Evolutionary conservation across 139 green algal genomes (phyloP), one percentile per base, ranked within the genome.

Genomic region (Micractinium conductrix): DNA sequence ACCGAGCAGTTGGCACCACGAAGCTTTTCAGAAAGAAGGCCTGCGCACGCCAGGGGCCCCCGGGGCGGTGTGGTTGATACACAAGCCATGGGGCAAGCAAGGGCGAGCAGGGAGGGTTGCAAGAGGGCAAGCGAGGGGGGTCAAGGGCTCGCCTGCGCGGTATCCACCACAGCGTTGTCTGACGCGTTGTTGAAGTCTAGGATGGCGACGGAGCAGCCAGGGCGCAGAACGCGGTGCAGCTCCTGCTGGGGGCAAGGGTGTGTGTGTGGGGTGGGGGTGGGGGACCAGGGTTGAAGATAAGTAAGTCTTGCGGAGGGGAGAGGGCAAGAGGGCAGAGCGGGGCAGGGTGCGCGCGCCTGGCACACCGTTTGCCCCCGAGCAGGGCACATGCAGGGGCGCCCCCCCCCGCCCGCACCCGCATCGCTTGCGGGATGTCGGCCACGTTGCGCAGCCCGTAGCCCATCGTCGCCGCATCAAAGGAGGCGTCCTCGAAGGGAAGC

Each of bases 141-240:
- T n/a, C n/a, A n/a, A n/a, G n/a, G n/a, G n/a, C 45, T 70, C 78
- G 88, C 89, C 84, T 95, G 94, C 55, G 94, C 84, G 3, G 81
- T 65, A 62, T 96, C 94, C 12, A 93, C 81, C 7, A 93, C 10
- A 3, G 91, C 22, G 78, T 76, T 96, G 88, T 37, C 70, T 80
- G 37, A 86, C 87, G 91, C 72, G 67, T 99, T 97, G 91, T 99
- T 99, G 90, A 99, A 99, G 91, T 99, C 97, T 53, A 99, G 90
- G 40, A 99, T 91, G 28, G 96, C 95, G 1, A 87, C 94, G 3
- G 71, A 88, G 17, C 80, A 88, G 45, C 95, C 95, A 40, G 93
- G 94, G 76, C 86, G 90, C 38, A 99, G 87, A 65, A 99, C 97
- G 0, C 97, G 88, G n/a, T 92, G 75, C 74, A 99, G 86, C 90